Evolutionary conservation across 768 basidiomycete genomes (phyloP), one percentile per base, ranked within the genome.

Genomic region (Kwoniella sp.): DNA sequence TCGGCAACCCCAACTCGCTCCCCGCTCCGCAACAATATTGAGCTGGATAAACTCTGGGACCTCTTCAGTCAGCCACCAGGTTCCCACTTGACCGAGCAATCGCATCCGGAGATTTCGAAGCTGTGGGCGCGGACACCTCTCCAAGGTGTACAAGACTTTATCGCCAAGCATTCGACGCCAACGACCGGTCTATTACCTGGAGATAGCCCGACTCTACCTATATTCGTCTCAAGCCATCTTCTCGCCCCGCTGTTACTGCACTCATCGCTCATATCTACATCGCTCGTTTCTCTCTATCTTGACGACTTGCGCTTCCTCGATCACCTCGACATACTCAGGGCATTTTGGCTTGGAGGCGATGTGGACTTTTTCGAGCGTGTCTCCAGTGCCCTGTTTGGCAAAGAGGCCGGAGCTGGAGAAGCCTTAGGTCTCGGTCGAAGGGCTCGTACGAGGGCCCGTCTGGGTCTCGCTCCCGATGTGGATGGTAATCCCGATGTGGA

Each of bases 231-330:
- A 0, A 76, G 77, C 9, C 80, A 85, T 8, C 79, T 91, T 3
- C 78, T 92, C 10, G 75, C 77, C 0, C 76, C 87, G 7, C 83
- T 90, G 68, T 77, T 90, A 9, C 77, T 81, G 11, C 79, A 69
- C 46, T 53, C 56, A 0, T 45, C 25, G 5, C 53, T 69, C 17
- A 56, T 67, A 14, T 67, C 82, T 0, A 73, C 80, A 2, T 57
- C 62, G 5, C 79, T 79, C n/a, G 82, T 89, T 44, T 82, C 84
- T 59, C 77, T 90, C 31, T 81, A 79, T 33, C 82, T 85, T 17
- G 85, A 85, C 3, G 89, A 87, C 62, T 79, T 90, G 44, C 77
- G 89, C 14, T 76, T 90, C 39, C 82, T 85, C 1, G 81, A 83
- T 0, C 82, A 84, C 26, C 74, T 84, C 1, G 71, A 74, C 36